Conservation (phyloP, 495 filamentous ascomycete genomes). For the Aspergillus avenaceus region DNA sequence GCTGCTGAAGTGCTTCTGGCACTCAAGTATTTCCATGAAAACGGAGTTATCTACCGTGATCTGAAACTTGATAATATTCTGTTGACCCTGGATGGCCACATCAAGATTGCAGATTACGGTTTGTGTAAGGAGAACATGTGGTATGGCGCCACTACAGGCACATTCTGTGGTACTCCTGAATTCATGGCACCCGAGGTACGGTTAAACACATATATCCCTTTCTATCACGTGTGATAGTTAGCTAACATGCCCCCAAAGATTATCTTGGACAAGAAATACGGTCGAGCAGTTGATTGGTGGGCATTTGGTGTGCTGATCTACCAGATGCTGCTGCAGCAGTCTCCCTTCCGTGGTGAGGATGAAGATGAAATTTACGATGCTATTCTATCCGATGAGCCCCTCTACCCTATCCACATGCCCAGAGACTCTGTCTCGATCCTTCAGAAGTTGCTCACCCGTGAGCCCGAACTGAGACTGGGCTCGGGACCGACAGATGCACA, state of each 20-base stretch:
- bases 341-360: slow-evolving; percentile 97
- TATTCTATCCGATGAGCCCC: slow-evolving; percentile 93
- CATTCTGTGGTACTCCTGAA: slow-evolving; percentile 97
- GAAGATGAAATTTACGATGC: slow-evolving; percentile 99
- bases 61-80: slow-evolving; percentile 99
- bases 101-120: slow-evolving; percentile 98
- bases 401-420: slow-evolving; percentile 99
- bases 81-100: slow-evolving; percentile 91
- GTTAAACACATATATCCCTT: not conserved
- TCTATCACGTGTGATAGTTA: not conserved
- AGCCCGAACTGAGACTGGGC: slow-evolving; percentile 88
- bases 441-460: slow-evolving; percentile 93
- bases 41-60: slow-evolving; percentile 99
- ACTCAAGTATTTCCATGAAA: slow-evolving; percentile 98
- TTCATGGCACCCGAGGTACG: slow-evolving; percentile 98
- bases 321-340: slow-evolving; percentile 99
- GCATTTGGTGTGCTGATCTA: slow-evolving; percentile 99
- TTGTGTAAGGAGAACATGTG: slow-evolving; percentile 99
- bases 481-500: slow-evolving; percentile 96
- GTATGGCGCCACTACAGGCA: slow-evolving; percentile 95
- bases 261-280: slow-evolving; percentile 96
- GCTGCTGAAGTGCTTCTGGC: slow-evolving; percentile 96
- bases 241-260: slow-evolving; percentile 57
- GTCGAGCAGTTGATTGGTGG: slow-evolving; percentile 99
- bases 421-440: slow-evolving; percentile 96